phyloP scores from a whole-genome alignment of 805 yeast genomes.

The Teunomyces aglyptinius region DNA sequence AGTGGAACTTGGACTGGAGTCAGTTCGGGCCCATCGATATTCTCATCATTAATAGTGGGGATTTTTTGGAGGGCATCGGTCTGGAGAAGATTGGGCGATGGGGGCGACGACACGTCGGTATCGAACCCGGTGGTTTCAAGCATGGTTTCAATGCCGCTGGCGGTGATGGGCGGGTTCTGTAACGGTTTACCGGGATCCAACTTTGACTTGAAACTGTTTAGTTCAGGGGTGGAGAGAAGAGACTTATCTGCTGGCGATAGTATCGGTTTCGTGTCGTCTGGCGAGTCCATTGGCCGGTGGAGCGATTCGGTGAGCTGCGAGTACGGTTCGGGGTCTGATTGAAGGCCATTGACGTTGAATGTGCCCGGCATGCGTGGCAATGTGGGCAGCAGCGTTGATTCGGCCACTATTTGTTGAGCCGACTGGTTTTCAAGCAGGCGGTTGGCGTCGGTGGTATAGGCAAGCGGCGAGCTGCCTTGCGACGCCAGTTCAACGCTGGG shows the following conservation, averaged over 20 bases:
- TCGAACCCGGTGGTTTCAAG: slow-evolving; percentile 13
- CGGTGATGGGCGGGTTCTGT: slow-evolving; percentile 2
- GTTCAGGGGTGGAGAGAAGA: slow-evolving; percentile 8
- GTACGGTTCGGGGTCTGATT: slow-evolving; percentile 13
- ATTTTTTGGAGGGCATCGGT: slow-evolving; percentile 27
- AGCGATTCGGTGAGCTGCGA: slow-evolving; percentile 10
- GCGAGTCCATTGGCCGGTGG: neutral
- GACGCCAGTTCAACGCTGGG: neutral
- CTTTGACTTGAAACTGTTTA: slow-evolving; percentile 28
- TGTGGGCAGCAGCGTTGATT: slow-evolving; percentile 1
- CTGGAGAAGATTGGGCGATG: slow-evolving; percentile 13
- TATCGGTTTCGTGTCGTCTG: slow-evolving; percentile 3
- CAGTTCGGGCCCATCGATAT: slow-evolving; percentile 23
- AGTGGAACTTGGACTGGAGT: neutral
- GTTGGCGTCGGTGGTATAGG: neutral
- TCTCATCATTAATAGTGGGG: slow-evolving; percentile 33
- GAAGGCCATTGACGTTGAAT: slow-evolving; percentile 45
- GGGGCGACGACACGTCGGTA: slow-evolving; percentile 10
- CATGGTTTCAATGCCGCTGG: slow-evolving; percentile 17
- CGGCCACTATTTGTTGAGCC: too few relatives aligned
- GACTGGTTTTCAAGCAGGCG: neutral
- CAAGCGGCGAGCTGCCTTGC: neutral
- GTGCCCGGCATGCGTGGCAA: slow-evolving; percentile 49
- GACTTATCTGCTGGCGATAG: neutral
- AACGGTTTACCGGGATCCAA: slow-evolving; percentile 47